These are phyloP conservation scores for Coprinopsis strossmayeri DNA, from an alignment of 768 basidiomycete species.

Conservation along the genomic window DNA sequence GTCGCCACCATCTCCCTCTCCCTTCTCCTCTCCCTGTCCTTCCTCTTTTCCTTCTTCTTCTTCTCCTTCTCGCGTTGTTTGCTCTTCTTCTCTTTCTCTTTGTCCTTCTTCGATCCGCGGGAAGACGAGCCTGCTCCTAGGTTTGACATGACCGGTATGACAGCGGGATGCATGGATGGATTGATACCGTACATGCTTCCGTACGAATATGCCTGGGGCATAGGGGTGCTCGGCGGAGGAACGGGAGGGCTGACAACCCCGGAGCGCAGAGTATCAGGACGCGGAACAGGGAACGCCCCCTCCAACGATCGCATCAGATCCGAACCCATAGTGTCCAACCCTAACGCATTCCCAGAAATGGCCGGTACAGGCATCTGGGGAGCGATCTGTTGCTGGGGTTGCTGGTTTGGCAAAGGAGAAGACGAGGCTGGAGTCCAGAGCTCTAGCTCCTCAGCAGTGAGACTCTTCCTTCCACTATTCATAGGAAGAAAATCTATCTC, in stretches of 20 bases:
- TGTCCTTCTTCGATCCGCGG: background rate
- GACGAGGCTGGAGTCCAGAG: too few species aligned
- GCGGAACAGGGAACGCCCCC: too few species aligned
- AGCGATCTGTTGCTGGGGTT: background rate
- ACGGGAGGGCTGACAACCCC: too few species aligned
- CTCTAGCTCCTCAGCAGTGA: too few species aligned
- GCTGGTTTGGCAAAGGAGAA: too few species aligned
- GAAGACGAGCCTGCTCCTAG: too few species aligned
- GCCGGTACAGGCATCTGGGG: background rate
- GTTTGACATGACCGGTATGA: background rate
- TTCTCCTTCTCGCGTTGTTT: background rate
- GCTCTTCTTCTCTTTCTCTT: background rate
- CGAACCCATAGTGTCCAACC: background rate
- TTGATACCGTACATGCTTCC: background rate
- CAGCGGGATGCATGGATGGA: background rate
- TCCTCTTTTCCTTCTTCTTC: slow-evolving; percentile 5
- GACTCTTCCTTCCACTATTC: too few species aligned
- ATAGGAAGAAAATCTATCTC: too few species aligned
- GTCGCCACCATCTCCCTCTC: slow-evolving; percentile 1
- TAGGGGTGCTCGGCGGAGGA: too few species aligned
- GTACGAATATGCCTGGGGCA: background rate
- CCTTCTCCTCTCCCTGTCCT: slow-evolving; percentile 3
- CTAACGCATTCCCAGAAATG: background rate
- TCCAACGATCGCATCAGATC: background rate
- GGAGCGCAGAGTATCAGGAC: too few species aligned